Evolutionary conservation across 164 flowering plant species (phyloP).

Genomic region (Cinnamomum micranthum): DNA sequence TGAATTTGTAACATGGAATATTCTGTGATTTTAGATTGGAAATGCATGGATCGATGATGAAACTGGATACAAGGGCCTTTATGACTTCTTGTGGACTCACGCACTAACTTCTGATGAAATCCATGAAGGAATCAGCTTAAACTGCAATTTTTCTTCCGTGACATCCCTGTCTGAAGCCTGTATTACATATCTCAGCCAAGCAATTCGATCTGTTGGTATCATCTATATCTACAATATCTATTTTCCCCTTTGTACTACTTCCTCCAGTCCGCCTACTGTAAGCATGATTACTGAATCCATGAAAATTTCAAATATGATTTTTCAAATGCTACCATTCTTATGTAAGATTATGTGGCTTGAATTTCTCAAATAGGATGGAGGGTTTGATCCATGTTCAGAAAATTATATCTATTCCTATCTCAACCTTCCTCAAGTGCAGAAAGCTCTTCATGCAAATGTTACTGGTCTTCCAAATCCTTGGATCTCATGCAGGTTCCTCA

Average conservation of each 20-base stretch:
- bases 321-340: not conserved
- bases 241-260: conserved; percentile 33
- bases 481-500: conserved; percentile 26
- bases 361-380: not conserved
- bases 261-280: conserved; percentile 15
- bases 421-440: conserved; percentile 30
- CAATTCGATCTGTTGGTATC: not conserved
- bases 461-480: conserved; percentile 12
- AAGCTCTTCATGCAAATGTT: conserved; percentile 26
- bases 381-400: conserved; percentile 33
- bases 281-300: not conserved
- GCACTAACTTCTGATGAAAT: conserved; percentile 32
- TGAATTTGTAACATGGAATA: not conserved
- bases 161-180: conserved; percentile 10
- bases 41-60: conserved; percentile 30
- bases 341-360: not conserved
- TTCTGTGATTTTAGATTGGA: conserved; percentile 24
- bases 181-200: not conserved
- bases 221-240: conserved; percentile 39
- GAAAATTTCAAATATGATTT: not conserved
- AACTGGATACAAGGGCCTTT: conserved; percentile 13
- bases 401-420: conserved; percentile 19
- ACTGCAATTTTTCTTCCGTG: conserved; percentile 24
- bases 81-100: conserved; percentile 27
- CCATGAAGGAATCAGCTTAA: conserved; percentile 9